phyloP scores from a whole-genome alignment of 495 filamentous ascomycete species.

The Hypoxylon intermedium region DNA sequence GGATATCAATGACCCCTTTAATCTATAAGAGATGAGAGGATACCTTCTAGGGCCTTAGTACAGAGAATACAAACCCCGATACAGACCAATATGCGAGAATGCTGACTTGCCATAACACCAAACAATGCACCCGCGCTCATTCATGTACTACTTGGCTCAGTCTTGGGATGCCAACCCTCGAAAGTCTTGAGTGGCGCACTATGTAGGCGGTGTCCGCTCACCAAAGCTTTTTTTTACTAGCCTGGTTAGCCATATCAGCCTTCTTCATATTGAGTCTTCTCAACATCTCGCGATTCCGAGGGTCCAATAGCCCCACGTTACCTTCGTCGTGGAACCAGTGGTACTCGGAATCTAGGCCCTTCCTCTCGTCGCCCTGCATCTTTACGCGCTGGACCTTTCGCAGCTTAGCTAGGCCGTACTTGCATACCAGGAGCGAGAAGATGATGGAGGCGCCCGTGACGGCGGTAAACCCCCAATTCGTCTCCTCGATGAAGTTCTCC shows the following conservation, averaged over 20 bases:
- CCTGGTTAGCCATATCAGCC: slow-evolving; percentile 38
- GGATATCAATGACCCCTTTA: slow-evolving; percentile 15
- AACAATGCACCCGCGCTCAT: slow-evolving; percentile 2
- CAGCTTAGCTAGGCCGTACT: slow-evolving; percentile 80
- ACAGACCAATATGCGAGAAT: slow-evolving; percentile 4
- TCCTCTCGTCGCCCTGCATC: slow-evolving; percentile 65
- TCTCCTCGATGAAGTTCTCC: slow-evolving; percentile 98
- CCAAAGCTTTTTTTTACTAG: slow-evolving; percentile 49
- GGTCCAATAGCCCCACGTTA: slow-evolving; percentile 50
- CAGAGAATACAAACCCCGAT: slow-evolving; percentile 9
- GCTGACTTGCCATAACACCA: slow-evolving; percentile 15
- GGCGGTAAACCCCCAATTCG: slow-evolving; percentile 82
- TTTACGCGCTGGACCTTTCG: slow-evolving; percentile 87
- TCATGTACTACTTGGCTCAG: neutral
- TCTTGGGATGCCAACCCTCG: neutral
- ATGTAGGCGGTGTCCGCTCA: slow-evolving; percentile 4
- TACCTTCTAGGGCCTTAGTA: slow-evolving; percentile 18
- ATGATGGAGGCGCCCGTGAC: slow-evolving; percentile 74
- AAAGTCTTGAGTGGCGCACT: neutral
- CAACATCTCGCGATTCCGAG: slow-evolving; percentile 55
- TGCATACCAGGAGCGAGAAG: slow-evolving; percentile 76
- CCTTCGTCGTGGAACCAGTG: slow-evolving; percentile 56
- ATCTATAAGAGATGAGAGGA: slow-evolving; percentile 37
- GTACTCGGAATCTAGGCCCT: slow-evolving; percentile 39
- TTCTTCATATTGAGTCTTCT: slow-evolving; percentile 56